Conservation (phyloP, 1,284 basidiomycete species). For the Kalmanozyma brasiliensis region DNA sequence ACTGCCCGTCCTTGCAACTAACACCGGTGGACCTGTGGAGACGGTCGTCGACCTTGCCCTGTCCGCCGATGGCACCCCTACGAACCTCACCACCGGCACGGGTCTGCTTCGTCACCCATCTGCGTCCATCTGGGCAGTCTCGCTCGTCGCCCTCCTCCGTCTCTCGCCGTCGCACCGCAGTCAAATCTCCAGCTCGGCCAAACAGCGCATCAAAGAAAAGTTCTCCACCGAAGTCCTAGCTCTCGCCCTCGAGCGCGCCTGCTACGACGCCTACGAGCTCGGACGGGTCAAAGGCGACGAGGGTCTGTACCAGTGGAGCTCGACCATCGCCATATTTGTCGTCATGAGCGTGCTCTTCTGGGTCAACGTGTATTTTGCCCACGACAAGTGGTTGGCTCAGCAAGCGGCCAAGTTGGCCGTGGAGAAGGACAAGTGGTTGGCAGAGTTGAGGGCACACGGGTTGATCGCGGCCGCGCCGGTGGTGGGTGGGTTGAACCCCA, state of each 20-base stretch:
- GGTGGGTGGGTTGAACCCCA: constrained; percentile 6
- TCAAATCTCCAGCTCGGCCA: constrained; percentile 17
- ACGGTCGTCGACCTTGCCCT: constrained; percentile 76
- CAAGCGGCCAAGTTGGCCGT: constrained; percentile 33
- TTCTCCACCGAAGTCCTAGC: constrained; percentile 51
- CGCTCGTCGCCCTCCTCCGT: constrained; percentile 35
- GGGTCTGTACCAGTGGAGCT: constrained; percentile 52
- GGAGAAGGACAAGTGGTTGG: constrained; percentile 42
- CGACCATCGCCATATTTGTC: constrained; percentile 27
- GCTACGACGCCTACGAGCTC: constrained; percentile 40
- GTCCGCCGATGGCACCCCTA: constrained; percentile 34
- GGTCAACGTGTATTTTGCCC: constrained; percentile 45
- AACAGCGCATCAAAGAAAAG: constrained; percentile 22
- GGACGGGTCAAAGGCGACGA: constrained; percentile 49
- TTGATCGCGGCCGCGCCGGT: not conserved
- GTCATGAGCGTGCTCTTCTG: constrained; percentile 42
- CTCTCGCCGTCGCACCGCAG: constrained; percentile 16
- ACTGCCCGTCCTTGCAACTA: constrained; percentile 86
- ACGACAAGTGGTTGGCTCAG: constrained; percentile 39
- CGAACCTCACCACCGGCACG: constrained; percentile 37
- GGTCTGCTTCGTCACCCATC: constrained; percentile 51
- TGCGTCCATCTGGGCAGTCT: constrained; percentile 44
- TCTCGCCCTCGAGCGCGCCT: constrained; percentile 38
- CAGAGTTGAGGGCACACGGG: constrained; percentile 12
- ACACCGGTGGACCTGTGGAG: constrained; percentile 91